These are phyloP conservation scores for Fraxinus paxiana DNA, from an alignment of 305 asterid species.

Conservation along the genomic window DNA sequence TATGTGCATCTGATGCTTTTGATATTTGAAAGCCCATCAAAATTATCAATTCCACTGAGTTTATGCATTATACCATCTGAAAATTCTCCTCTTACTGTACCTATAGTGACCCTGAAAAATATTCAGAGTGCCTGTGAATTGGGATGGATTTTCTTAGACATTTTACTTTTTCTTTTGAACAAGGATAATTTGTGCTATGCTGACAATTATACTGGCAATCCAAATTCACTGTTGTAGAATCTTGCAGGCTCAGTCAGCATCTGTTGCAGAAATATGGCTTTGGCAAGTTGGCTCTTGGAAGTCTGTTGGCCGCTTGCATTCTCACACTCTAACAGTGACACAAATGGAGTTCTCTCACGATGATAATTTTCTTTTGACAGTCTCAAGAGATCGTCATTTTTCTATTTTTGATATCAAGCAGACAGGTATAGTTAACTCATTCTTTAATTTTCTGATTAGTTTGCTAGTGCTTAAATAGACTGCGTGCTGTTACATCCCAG, in stretches of 20 bases:
- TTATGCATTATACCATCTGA: neutral
- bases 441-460: neutral
- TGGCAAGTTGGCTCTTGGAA: slow-evolving; percentile 96
- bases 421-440: slow-evolving; percentile 40
- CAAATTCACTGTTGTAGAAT: neutral
- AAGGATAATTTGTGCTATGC: neutral
- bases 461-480: neutral
- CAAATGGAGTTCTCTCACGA: slow-evolving; percentile 84
- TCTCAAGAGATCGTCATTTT: slow-evolving; percentile 90
- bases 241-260: slow-evolving; percentile 83
- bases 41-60: neutral
- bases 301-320: slow-evolving; percentile 72
- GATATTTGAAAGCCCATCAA: neutral
- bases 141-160: neutral
- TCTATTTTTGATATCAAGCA: slow-evolving; percentile 65
- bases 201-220: neutral
- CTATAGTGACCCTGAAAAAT: neutral
- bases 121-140: neutral
- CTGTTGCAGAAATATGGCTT: slow-evolving; percentile 88
- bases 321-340: slow-evolving; percentile 87
- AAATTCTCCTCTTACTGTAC: neutral
- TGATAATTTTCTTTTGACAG: slow-evolving; percentile 63
- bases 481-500: neutral
- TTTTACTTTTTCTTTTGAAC: neutral
- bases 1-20: neutral